phyloP scores from a whole-genome alignment of 148 eudicot genomes.

The Bassia scoparia region DNA sequence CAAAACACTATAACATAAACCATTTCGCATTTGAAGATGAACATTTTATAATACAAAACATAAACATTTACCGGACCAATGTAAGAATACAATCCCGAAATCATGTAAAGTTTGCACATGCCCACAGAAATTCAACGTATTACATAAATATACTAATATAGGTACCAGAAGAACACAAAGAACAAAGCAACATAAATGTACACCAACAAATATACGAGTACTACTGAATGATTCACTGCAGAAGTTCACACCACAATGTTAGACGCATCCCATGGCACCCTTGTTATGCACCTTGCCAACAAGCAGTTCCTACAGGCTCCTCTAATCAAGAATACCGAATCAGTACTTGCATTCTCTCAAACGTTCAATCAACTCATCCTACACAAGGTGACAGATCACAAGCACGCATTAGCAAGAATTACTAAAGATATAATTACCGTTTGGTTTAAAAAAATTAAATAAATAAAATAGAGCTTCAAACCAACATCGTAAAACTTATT shows the following conservation, averaged over 20 bases:
- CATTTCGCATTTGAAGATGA: no score
- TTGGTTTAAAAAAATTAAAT: background rate
- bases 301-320: background rate
- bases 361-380: conserved; percentile 73
- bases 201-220: background rate
- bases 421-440: no score
- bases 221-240: background rate
- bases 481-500: background rate
- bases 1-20: no score
- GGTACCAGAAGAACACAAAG: background rate
- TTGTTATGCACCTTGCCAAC: background rate
- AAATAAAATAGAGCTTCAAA: no score
- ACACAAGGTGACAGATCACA: background rate
- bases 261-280: conserved; percentile 1
- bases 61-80: no score
- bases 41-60: no score
- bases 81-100: no score
- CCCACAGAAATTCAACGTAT: no score
- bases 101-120: no score
- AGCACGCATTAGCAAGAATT: background rate
- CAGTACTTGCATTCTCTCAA: conserved; percentile 37
- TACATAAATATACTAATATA: background rate
- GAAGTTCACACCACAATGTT: background rate
- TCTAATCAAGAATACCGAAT: background rate
- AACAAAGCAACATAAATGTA: background rate